Evolutionary conservation across 352 stramenopile genomes (phyloP).

Genomic region (Paralagenidium karlingii): DNA sequence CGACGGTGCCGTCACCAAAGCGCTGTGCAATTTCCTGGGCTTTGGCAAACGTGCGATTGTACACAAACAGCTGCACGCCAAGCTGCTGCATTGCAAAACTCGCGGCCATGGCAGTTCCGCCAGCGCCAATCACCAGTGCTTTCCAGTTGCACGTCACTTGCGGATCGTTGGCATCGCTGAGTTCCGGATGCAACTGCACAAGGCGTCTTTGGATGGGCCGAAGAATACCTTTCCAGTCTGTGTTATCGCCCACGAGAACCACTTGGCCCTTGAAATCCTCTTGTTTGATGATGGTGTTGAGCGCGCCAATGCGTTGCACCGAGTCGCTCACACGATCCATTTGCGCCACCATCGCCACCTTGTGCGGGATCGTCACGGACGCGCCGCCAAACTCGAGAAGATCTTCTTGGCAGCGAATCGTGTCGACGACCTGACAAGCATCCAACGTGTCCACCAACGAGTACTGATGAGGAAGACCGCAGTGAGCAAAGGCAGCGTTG

Average conservation of each 20-base stretch:
- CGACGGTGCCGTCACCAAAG: slow-evolving; percentile 71
- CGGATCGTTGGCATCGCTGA: slow-evolving; percentile 10
- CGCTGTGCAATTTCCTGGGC: slow-evolving; percentile 76
- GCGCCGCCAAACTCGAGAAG: slow-evolving; percentile 83
- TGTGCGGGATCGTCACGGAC: slow-evolving; percentile 97
- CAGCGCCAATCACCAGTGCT: slow-evolving; percentile 84
- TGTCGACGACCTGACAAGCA: slow-evolving; percentile 22
- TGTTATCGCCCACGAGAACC: slow-evolving; percentile 92
- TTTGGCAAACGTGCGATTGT: slow-evolving; percentile 93
- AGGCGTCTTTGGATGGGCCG: slow-evolving; percentile 80
- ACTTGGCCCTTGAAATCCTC: slow-evolving; percentile 21
- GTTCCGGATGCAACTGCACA: slow-evolving; percentile 2
- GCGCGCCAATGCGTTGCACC: slow-evolving; percentile 93
- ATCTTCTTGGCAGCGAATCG: slow-evolving; percentile 15
- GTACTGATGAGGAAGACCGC: slow-evolving; percentile 87
- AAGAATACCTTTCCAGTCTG: slow-evolving; percentile 97
- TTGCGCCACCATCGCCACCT: slow-evolving; percentile 90
- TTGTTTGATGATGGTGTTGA: slow-evolving; percentile 93
- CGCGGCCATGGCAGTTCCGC: slow-evolving; percentile 91
- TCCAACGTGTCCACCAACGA: slow-evolving; percentile 59
- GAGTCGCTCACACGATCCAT: slow-evolving; percentile 89
- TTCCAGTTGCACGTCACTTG: neutral
- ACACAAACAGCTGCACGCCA: slow-evolving; percentile 86
- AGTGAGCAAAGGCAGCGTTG: slow-evolving; percentile 86
- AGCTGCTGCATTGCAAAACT: slow-evolving; percentile 88